Conservation (phyloP, 2,329 filamentous ascomycete species). For the Monosporascus sp. region DNA sequence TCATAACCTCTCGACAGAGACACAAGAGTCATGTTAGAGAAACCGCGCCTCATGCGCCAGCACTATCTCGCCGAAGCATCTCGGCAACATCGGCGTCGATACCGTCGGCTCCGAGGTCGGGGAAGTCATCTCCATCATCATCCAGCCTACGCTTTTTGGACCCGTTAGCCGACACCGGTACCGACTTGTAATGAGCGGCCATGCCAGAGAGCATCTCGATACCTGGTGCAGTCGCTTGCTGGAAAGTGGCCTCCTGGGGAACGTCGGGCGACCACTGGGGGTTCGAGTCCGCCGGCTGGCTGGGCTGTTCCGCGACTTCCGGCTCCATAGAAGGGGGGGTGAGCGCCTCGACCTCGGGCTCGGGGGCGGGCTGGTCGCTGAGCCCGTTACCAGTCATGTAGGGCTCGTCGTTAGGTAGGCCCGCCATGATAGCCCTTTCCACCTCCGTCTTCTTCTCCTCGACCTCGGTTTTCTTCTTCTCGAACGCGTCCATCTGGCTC, state of each 20-base stretch:
- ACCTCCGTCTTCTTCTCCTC: slow-evolving; percentile 84
- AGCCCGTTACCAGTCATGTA: slow-evolving; percentile 44
- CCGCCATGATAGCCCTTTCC: slow-evolving; percentile 85
- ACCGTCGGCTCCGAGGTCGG: slow-evolving; percentile 48
- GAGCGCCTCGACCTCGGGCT: slow-evolving; percentile 75
- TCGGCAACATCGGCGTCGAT: slow-evolving; percentile 54
- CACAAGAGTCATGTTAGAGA: too few species aligned
- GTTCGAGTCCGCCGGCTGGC: slow-evolving; percentile 12
- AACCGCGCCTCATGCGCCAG: slow-evolving; percentile 7
- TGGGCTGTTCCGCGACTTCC: slow-evolving; percentile 14
- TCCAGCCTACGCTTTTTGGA: slow-evolving; percentile 55
- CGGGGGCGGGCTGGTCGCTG: slow-evolving; percentile 43
- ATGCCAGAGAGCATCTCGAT: slow-evolving; percentile 37
- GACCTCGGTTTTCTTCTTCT: slow-evolving; percentile 63
- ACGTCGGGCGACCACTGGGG: slow-evolving; percentile 16
- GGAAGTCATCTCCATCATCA: slow-evolving; percentile 45
- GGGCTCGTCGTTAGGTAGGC: slow-evolving; percentile 57
- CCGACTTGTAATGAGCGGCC: slow-evolving; percentile 42
- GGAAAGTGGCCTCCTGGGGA: slow-evolving; percentile 17
- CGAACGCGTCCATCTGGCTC: slow-evolving; percentile 57
- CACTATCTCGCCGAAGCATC: slow-evolving; percentile 44
- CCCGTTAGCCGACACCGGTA: slow-evolving; percentile 46
- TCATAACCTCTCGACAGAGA: too few species aligned
- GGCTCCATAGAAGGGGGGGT: slow-evolving; percentile 65
- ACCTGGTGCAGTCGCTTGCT: slow-evolving; percentile 22